phyloP scores from a whole-genome alignment of 768 basidiomycete species.

The Cyathus striatus region DNA sequence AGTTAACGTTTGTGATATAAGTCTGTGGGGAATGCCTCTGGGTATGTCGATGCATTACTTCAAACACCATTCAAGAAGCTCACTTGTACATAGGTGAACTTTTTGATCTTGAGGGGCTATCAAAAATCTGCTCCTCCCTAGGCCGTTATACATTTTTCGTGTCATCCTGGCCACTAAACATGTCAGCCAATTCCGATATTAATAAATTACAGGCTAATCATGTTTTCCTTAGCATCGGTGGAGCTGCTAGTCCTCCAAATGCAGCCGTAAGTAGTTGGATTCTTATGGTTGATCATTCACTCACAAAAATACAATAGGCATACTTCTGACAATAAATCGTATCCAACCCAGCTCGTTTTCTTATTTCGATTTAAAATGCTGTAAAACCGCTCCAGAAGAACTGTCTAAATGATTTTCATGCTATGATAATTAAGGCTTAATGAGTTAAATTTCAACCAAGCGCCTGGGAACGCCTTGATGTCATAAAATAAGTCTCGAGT shows the following conservation, averaged over 20 bases:
- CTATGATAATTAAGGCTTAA: no score
- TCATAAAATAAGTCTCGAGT: no score
- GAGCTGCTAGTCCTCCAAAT: slow-evolving; percentile 67
- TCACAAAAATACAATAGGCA: no score
- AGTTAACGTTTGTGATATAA: slow-evolving; percentile 13
- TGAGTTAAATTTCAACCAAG: no score
- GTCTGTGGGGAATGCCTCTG: slow-evolving; percentile 72
- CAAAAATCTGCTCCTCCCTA: slow-evolving; percentile 48
- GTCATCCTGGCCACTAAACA: slow-evolving; percentile 69
- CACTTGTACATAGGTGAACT: slow-evolving; percentile 68
- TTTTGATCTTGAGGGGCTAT: slow-evolving; percentile 65
- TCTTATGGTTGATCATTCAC: no score
- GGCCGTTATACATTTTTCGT: slow-evolving; percentile 72
- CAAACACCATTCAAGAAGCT: background rate
- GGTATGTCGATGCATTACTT: slow-evolving; percentile 27
- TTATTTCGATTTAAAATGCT: no score
- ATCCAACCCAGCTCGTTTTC: no score
- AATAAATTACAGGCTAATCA: background rate
- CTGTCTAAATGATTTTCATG: no score
- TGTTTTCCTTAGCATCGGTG: slow-evolving; percentile 43
- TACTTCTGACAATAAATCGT: no score
- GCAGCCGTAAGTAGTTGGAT: slow-evolving; percentile 42
- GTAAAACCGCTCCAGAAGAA: no score
- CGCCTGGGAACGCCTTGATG: no score
- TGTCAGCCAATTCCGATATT: no score